phyloP scores from a whole-genome alignment of 208 protist species.

The Crithidia sp. region DNA sequence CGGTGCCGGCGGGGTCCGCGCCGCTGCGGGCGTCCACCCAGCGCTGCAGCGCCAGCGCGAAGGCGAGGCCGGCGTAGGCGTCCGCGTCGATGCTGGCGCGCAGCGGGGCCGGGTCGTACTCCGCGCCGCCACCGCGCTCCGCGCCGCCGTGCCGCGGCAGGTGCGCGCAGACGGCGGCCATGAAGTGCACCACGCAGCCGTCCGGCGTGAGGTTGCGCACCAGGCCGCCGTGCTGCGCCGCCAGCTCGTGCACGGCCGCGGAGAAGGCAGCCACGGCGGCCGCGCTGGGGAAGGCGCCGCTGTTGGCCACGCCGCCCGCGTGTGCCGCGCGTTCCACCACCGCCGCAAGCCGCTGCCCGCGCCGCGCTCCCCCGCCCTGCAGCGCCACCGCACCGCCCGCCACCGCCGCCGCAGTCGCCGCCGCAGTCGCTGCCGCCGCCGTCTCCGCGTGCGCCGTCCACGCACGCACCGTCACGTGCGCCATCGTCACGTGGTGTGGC shows the following conservation, averaged over 20 bases:
- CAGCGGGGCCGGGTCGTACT: too few relatives aligned
- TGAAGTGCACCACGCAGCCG: background rate
- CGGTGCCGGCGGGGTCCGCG: background rate
- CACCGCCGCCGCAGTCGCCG: background rate
- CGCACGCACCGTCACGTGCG: slow-evolving; percentile 1
- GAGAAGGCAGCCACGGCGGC: background rate
- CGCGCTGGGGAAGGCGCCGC: slow-evolving; percentile 15
- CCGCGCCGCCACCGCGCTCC: slow-evolving; percentile 12
- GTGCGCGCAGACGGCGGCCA: background rate
- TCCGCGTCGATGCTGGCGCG: too few relatives aligned
- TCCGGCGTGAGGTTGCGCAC: too few relatives aligned
- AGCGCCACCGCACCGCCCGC: background rate
- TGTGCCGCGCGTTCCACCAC: background rate
- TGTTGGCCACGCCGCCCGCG: slow-evolving; percentile 2
- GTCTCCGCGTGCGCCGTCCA: background rate
- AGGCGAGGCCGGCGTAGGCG: background rate
- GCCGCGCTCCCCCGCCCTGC: too few relatives aligned
- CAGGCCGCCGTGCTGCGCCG: background rate
- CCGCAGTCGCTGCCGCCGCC: background rate
- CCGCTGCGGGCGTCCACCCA: background rate
- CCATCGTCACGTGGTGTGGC: background rate
- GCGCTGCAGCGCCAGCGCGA: slow-evolving; percentile 26
- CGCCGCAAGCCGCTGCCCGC: background rate
- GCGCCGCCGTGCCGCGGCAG: background rate
- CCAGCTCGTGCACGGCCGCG: background rate